Evolutionary conservation across 805 yeast genomes (phyloP).

Genomic region (Saturnispora mendoncae): DNA sequence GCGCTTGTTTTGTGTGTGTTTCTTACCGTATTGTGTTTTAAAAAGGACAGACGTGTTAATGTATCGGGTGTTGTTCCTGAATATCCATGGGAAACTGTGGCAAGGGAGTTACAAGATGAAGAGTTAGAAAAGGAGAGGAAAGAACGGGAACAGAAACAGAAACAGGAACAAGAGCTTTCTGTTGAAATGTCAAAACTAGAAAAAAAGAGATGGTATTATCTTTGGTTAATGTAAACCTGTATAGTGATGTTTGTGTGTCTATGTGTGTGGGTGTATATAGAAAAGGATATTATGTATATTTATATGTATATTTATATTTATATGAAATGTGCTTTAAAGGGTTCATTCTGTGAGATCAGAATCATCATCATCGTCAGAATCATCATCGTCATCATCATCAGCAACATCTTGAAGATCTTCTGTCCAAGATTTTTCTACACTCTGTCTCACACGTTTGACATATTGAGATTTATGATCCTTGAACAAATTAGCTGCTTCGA

Average conservation of each 20-base stretch:
- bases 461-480: constrained; percentile 93
- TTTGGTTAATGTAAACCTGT: constrained; percentile 31
- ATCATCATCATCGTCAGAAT: constrained; percentile 21
- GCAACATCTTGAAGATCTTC: constrained; percentile 62
- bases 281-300: background rate
- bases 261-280: background rate
- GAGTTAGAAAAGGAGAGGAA: constrained; percentile 13
- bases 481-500: constrained; percentile 92
- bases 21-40: constrained; percentile 42
- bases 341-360: constrained; percentile 1
- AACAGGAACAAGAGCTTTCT: background rate
- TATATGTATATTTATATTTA: no score
- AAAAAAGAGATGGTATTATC: constrained; percentile 39
- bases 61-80: constrained; percentile 25
- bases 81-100: constrained; percentile 23
- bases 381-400: constrained; percentile 34
- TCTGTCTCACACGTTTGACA: constrained; percentile 81
- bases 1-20: constrained; percentile 42
- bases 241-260: background rate
- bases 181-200: constrained; percentile 2
- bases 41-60: constrained; percentile 39
- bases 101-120: constrained; percentile 13
- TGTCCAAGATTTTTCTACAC: constrained; percentile 92
- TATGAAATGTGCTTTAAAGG: no score
- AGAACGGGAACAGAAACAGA: constrained; percentile 9